These are phyloP conservation scores for Ceratocystis smalleyi DNA, from an alignment of 2,329 filamentous ascomycete genomes.

Conservation along the genomic window DNA sequence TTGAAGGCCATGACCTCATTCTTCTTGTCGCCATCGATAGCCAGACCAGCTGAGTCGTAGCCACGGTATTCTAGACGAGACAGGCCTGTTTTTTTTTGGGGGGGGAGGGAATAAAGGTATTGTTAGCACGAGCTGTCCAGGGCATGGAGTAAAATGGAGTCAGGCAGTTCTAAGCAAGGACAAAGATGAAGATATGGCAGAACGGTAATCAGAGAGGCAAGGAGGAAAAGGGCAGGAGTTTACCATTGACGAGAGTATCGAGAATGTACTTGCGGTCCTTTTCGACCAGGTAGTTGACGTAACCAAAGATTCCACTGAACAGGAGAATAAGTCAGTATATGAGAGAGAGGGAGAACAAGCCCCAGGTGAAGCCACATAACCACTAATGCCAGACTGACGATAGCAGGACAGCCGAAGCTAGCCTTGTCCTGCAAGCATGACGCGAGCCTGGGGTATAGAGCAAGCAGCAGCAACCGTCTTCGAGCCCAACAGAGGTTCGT, in stretches of 20 bases:
- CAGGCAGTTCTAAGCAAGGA: too few relatives aligned
- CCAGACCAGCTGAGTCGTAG: constrained; percentile 93
- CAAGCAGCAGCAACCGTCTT: neutral
- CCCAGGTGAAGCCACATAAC: neutral
- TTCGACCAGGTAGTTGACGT: constrained; percentile 98
- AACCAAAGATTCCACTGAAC: constrained; percentile 81
- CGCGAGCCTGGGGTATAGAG: neutral
- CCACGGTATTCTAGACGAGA: constrained; percentile 95
- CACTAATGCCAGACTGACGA: neutral
- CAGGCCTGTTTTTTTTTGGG: constrained; percentile 48
- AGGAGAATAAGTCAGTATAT: constrained; percentile 17
- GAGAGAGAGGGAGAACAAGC: constrained; percentile 9
- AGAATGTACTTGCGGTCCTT: constrained; percentile 96
- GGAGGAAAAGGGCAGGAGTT: constrained; percentile 26
- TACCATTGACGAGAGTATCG: constrained; percentile 90
- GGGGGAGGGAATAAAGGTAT: neutral
- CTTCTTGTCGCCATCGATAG: constrained; percentile 95
- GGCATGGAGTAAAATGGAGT: neutral
- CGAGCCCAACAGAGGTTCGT: neutral
- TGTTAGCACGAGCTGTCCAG: neutral
- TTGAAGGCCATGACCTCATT: constrained; percentile 96
- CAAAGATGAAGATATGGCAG: too few relatives aligned
- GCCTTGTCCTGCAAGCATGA: neutral
- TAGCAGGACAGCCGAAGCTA: neutral
- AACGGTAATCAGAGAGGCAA: neutral